Conservation (phyloP, 2,329 filamentous ascomycete species). For the Pezicula radicicola region DNA sequence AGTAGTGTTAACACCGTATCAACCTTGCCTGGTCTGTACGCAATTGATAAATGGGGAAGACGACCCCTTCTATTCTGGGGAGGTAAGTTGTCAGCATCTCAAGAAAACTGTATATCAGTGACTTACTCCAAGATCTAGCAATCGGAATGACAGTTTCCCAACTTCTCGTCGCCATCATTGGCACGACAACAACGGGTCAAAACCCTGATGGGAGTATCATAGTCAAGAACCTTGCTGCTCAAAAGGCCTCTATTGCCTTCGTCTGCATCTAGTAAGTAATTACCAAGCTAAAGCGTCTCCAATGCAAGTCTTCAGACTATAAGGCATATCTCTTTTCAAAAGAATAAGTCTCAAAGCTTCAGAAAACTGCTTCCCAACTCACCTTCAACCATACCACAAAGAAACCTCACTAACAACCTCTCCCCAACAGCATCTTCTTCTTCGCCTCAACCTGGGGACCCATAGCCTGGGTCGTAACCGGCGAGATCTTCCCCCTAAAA, state of each 20-base stretch:
- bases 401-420: too few species aligned
- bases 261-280: slow-evolving; percentile 54
- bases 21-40: slow-evolving; percentile 59
- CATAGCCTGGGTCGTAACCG: slow-evolving; percentile 51
- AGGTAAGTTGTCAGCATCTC: slow-evolving; percentile 9
- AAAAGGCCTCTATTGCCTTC: slow-evolving; percentile 57
- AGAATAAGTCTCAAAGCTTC: too few species aligned
- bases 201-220: slow-evolving; percentile 42
- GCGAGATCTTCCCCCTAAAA: slow-evolving; percentile 62
- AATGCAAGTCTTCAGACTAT: too few species aligned
- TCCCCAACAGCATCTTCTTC: slow-evolving; percentile 56
- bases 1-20: slow-evolving; percentile 61
- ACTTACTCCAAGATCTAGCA: slow-evolving; percentile 30
- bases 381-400: too few species aligned
- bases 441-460: slow-evolving; percentile 70
- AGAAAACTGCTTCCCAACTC: too few species aligned
- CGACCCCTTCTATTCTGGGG: slow-evolving; percentile 62
- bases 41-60: slow-evolving; percentile 63
- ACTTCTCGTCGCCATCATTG: slow-evolving; percentile 57
- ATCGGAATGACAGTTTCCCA: slow-evolving; percentile 63
- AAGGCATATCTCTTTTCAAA: too few species aligned
- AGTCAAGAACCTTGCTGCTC: slow-evolving; percentile 47
- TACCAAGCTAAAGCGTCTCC: too few species aligned
- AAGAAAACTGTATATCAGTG: background rate
- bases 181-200: slow-evolving; percentile 53